These are phyloP conservation scores for Aegilops bicornis DNA, from an alignment of 176 grass and related monocot genomes.

Conservation along the genomic window DNA sequence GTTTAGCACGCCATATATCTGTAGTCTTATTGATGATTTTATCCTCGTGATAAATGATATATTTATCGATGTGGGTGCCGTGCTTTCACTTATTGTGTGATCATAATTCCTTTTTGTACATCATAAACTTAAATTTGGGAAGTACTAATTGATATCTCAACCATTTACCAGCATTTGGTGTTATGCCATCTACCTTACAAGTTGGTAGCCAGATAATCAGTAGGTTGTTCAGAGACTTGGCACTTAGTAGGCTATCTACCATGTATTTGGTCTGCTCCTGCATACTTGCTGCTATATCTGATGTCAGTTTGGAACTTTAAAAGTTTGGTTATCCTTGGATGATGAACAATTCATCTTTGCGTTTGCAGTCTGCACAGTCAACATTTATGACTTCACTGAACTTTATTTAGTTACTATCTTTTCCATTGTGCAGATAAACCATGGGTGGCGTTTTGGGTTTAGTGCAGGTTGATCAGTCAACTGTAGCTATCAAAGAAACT, in stretches of 20 bases:
- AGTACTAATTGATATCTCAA: background rate
- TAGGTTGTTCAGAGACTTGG: background rate
- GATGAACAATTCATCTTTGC: slow-evolving; percentile 20
- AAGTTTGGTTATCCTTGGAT: slow-evolving; percentile 1
- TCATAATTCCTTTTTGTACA: background rate
- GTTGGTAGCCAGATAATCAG: background rate
- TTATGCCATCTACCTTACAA: background rate
- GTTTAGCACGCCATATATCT: background rate
- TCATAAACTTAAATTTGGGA: background rate
- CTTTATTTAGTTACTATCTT: background rate
- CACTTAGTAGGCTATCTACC: background rate
- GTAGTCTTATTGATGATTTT: background rate
- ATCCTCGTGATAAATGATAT: background rate
- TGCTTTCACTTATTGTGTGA: background rate
- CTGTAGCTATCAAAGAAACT: slow-evolving; percentile 67
- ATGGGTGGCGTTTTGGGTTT: slow-evolving; percentile 61
- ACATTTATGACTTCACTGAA: slow-evolving; percentile 3
- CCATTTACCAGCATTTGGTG: background rate
- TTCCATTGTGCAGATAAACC: slow-evolving; percentile 35
- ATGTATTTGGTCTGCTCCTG: background rate
- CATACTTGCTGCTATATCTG: background rate
- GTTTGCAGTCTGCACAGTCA: background rate
- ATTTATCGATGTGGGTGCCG: background rate
- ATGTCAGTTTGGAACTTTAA: background rate
- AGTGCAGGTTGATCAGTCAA: slow-evolving; percentile 69